Evolutionary conservation across 345 rosid genomes (phyloP).

Genomic region (Eucalyptus paniculata): DNA sequence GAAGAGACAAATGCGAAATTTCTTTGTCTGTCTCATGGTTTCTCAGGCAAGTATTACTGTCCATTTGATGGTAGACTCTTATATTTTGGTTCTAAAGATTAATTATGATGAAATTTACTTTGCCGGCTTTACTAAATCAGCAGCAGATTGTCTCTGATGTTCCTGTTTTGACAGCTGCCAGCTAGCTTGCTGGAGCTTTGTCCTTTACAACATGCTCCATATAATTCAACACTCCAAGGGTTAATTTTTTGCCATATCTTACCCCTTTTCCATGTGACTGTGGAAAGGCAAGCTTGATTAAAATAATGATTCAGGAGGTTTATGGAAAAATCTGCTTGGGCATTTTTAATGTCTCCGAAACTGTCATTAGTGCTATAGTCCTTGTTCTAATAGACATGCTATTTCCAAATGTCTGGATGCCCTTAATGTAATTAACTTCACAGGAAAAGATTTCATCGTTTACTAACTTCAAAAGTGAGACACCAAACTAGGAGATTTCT

Average conservation of each 20-base stretch:
- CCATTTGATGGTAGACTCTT: background rate
- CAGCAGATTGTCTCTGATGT: background rate
- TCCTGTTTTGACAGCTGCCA: background rate
- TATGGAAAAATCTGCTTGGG: background rate
- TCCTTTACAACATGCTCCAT: background rate
- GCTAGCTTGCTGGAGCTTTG: background rate
- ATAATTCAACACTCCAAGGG: background rate
- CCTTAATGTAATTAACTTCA: background rate
- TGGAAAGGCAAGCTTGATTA: background rate
- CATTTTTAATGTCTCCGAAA: background rate
- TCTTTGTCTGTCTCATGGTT: conserved; percentile 87
- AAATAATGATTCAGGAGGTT: background rate
- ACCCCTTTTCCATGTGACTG: background rate
- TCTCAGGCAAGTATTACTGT: conserved; percentile 54
- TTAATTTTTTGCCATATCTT: background rate
- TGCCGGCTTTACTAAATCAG: background rate
- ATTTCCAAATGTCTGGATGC: background rate
- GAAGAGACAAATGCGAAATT: conserved; percentile 87
- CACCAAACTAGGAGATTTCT: background rate
- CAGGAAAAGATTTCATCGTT: background rate
- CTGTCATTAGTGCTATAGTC: background rate
- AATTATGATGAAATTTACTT: background rate
- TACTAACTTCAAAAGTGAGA: background rate
- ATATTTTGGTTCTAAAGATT: background rate
- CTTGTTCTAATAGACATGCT: background rate